phyloP scores from a whole-genome alignment of 1,139 yeast species.

The Pichia sp. region DNA sequence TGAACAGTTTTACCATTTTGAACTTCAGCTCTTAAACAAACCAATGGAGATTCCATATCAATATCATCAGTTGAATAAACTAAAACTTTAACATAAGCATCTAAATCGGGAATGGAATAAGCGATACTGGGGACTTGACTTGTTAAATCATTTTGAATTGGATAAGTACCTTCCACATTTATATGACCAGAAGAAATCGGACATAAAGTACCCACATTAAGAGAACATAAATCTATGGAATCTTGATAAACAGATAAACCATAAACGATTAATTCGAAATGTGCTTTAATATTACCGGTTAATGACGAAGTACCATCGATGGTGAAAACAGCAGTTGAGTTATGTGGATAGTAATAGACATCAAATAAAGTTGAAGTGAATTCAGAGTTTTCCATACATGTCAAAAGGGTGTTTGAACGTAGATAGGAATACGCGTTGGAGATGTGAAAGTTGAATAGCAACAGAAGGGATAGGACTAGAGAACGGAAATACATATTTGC shows the following conservation, averaged over 20 bases:
- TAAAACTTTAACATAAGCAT: conserved; percentile 78
- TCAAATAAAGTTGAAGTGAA: conserved; percentile 84
- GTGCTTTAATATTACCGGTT: conserved; percentile 64
- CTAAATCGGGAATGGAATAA: conserved; percentile 87
- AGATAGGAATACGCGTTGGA: conserved; percentile 29
- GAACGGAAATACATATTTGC: background rate
- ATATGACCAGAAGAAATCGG: conserved; percentile 86
- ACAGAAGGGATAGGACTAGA: background rate
- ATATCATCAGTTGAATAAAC: conserved; percentile 47
- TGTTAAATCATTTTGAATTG: conserved; percentile 39
- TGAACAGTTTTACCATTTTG: conserved; percentile 92
- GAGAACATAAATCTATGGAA: conserved; percentile 57
- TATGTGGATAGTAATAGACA: conserved; percentile 63
- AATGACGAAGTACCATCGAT: conserved; percentile 77
- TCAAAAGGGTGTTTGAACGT: conserved; percentile 67
- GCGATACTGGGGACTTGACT: conserved; percentile 71
- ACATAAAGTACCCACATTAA: conserved; percentile 53
- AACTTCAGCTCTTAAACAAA: conserved; percentile 88
- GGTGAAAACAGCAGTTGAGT: conserved; percentile 56
- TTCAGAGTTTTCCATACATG: conserved; percentile 89
- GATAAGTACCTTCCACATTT: conserved; percentile 53
- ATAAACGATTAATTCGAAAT: conserved; percentile 66
- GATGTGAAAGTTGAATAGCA: background rate
- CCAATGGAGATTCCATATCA: conserved; percentile 43
- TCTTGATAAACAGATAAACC: conserved; percentile 65